A percentile compares a stretch with the other conserved stretches of the same genome.
phyloP scores from a whole-genome alignment of 1,284 basidiomycete species.

The Ustilago sp. region DNA sequence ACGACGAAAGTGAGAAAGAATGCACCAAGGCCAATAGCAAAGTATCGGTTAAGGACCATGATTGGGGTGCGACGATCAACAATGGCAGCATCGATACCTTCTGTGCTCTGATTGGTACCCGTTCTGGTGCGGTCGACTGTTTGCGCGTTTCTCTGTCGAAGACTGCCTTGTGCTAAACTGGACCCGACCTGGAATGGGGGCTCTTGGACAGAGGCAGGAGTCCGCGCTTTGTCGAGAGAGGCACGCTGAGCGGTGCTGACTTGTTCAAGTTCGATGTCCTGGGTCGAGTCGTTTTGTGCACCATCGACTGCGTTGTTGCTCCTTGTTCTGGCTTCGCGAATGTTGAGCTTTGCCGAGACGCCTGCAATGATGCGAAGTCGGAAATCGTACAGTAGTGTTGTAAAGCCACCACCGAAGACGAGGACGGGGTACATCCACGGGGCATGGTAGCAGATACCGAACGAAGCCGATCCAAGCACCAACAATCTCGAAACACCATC shows the following conservation, averaged over 20 bases:
- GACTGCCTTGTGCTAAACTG: not conserved
- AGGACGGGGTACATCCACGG: constrained; percentile 70
- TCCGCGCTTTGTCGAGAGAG: constrained; percentile 16
- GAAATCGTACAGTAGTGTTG: constrained; percentile 68
- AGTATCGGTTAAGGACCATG: constrained; percentile 45
- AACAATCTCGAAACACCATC: constrained; percentile 73
- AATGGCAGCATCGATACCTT: not conserved
- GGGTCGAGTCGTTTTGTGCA: constrained; percentile 7
- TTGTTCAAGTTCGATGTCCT: constrained; percentile 52
- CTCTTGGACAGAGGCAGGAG: constrained; percentile 14
- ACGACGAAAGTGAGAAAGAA: constrained; percentile 65
- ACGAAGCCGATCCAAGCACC: constrained; percentile 72
- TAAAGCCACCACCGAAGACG: constrained; percentile 68
- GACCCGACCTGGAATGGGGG: constrained; percentile 19
- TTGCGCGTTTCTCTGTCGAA: constrained; percentile 23
- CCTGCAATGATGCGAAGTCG: constrained; percentile 31
- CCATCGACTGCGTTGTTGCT: not conserved
- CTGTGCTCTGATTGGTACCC: not conserved
- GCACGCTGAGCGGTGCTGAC: constrained; percentile 5
- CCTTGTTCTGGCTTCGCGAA: not conserved
- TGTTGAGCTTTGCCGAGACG: constrained; percentile 2
- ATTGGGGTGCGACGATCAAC: constrained; percentile 35
- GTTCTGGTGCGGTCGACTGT: constrained; percentile 8
- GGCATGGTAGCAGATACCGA: constrained; percentile 74
- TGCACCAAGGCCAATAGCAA: constrained; percentile 60